phyloP scores from a whole-genome alignment of 805 yeast genomes.

The Spathaspora sp. region DNA sequence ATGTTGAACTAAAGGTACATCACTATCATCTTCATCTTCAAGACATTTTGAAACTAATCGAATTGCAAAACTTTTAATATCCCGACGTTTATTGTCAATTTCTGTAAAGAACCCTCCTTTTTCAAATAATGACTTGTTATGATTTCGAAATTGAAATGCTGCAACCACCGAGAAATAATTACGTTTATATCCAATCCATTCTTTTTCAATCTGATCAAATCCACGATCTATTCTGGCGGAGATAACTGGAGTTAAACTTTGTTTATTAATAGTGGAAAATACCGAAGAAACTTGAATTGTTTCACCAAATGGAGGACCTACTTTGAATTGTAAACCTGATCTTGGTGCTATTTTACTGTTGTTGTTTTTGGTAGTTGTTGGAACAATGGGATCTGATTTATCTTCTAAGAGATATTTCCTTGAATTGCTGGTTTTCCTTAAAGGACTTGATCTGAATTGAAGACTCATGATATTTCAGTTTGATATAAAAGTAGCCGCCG shows the following conservation, averaged over 20 bases:
- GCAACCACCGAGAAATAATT: constrained; percentile 66
- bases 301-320: constrained; percentile 56
- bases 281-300: constrained; percentile 22
- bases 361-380: not conserved
- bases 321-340: constrained; percentile 59
- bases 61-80: constrained; percentile 45
- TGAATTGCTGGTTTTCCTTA: not conserved
- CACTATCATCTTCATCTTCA: constrained; percentile 50
- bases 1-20: constrained; percentile 56
- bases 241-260: constrained; percentile 36
- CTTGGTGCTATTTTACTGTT: constrained; percentile 55
- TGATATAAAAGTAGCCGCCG: constrained; percentile 1
- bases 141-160: constrained; percentile 38
- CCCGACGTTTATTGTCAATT: constrained; percentile 15
- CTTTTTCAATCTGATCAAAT: constrained; percentile 45
- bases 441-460: not conserved
- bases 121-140: constrained; percentile 5
- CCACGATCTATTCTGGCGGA: constrained; percentile 63
- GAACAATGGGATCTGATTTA: constrained; percentile 4
- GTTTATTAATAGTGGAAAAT: constrained; percentile 22
- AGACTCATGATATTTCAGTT: not conserved
- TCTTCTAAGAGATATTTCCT: not conserved
- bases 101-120: constrained; percentile 26
- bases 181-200: constrained; percentile 71
- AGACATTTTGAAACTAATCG: constrained; percentile 49